Evolutionary conservation across 371 early-diverging fungal genomes (phyloP), one percentile per base, ranked within the genome.

Genomic region (Mortierella sp.): DNA sequence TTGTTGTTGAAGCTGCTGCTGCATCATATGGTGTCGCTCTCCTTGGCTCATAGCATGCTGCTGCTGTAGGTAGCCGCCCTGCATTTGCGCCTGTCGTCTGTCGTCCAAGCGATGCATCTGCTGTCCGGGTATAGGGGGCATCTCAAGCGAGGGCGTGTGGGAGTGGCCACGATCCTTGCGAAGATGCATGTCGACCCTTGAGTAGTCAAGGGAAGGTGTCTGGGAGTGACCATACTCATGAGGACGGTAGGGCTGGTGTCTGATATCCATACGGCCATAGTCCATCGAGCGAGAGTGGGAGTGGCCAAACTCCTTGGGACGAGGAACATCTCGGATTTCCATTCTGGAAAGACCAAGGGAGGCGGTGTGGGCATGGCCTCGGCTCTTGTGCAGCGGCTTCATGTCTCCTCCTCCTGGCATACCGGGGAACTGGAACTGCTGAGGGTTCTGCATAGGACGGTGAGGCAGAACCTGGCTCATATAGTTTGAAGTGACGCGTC

Each of bases 111-210:
- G 82, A 58, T 77, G 82, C 71, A 74, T 69, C 45, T 70, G 77
- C 34, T 77, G 78, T 13, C 77, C 74, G 37, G 82, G 82, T 29
- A 76, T 76, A 53, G 78, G 82, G 24, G 82, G 82, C 75, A 82
- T 82, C 72, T 82, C 82, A 16, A 82, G 55, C 41, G 82, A 82
- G 6, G 82, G 82, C 1, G 82, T 82, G 34, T 82, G 82, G 4
- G 82, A 82, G n/a, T 82, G 82, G 1, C 82, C 78, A 31, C 78
- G 82, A 29, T 74, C 82, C 53, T 82, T 82, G 34, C 78, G 82
- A 5, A 70, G 55, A 37, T 45, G 34, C 70, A 68, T 70, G 19
- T 81, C 81, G 29, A 63, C 37, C 9, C 74, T 53, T 0, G 82
- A 63, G 65, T 74, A 82, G 9, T 82, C 82, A 13, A 77, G 65